Base-by-base conservation (phyloP, 2,329 filamentous ascomycete genomes). In the Scedosporium apiospermum region DNA sequence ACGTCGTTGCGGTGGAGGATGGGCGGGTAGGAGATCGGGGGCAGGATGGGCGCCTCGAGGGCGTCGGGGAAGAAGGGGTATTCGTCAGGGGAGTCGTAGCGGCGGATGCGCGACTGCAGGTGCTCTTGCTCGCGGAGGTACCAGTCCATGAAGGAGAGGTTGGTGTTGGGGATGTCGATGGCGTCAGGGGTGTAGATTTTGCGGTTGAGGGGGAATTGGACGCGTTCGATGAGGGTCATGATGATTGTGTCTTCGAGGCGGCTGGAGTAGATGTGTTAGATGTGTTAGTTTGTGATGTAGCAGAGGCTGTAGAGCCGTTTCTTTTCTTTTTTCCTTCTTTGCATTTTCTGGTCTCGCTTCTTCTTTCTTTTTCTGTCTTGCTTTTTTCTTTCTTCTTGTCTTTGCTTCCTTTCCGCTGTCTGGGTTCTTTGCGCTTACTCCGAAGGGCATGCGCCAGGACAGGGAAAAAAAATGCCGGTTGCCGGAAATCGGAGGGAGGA, bases 191-290 rank as follows among this genome's bases (percentile, higher is more conserved):
- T 75, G 78, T 99, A 99, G 75, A 98, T 93, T 70, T 87, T 91
- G 72, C 84, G 80, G 78, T 97, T 98, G 67, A 96, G 83, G 3
- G 93, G 91, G 75, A 98, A 99, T 75, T 99, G 95, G n/a, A 93
- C 93, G 49, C 95, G 88, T 78, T 99, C 95, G 71, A 98, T 98
- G 46, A 99, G 82, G 76, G 96, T 90, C 76, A 96, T 97, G 67
- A 91, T 96, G 72, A 99, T 98, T 65, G 93, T 98, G 73, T 99
- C 95, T 78, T 99, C 95, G 18, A 98, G 83, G 21, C 95, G 95
- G 71, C 95, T 99, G 71, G 59, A 58, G n/a, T 23, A n/a, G 61
- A 42, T 60, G 10, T 57, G 49, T 62, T 23, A n/a, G 61, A 42
- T 60, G 10, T 57, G 49, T 62, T 27, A 14, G 55, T 44, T n/a